Base-by-base conservation (phyloP, 768 basidiomycete species). In the Suillus lakei region DNA sequence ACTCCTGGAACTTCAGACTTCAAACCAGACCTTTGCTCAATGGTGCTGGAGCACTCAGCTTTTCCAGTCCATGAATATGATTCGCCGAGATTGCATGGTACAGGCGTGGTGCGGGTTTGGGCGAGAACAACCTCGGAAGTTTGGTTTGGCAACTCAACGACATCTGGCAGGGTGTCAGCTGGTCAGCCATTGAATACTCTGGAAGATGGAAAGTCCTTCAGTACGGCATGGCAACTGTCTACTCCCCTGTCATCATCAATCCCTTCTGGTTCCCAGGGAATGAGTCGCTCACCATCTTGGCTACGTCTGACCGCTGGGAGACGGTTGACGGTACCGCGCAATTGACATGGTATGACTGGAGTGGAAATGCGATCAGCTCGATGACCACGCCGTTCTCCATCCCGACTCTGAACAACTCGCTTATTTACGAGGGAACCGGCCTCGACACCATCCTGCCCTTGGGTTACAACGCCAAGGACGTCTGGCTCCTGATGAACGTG, bases 21-120 rank as follows among this genome's bases (percentile, higher is more conserved):
- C 81, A 23, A 86, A 88, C 65, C 82, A 85, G 69, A 88, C 86
- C 0, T 88, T 88, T 71, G 84, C 86, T 0, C 85, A 87, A 69
- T 87, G 86, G 86, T 87, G 85, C 73, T 88, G 81, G 78, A 86
- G 84, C 72, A 87, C 86, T 4, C 87, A 88, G 68, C 67, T 87
- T 23, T 87, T 87, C 82, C 87, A 87, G 67, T 77, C 83, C 23
- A 82, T 88, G 80, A 82, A 84, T 53, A 86, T 87, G 79, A 78
- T 82, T n/a, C n/a, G 79, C 85, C n/a, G 78, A 88, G 70, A 82
- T 87, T 48, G 82, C 85, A 7, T 88, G 81, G 79, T 88, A 88
- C 74, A 78, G 87, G 41, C 84, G 82, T 39, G 86, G 86, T n/a
- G 84, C 87, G 0, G 86, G 86, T 8, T 78, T 79, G 55, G 82